A percentile compares a stretch with the other conserved stretches of the same genome.
Evolutionary conservation across 345 rosid species (phyloP).

Genomic region (Abelmoschus esculentus): DNA sequence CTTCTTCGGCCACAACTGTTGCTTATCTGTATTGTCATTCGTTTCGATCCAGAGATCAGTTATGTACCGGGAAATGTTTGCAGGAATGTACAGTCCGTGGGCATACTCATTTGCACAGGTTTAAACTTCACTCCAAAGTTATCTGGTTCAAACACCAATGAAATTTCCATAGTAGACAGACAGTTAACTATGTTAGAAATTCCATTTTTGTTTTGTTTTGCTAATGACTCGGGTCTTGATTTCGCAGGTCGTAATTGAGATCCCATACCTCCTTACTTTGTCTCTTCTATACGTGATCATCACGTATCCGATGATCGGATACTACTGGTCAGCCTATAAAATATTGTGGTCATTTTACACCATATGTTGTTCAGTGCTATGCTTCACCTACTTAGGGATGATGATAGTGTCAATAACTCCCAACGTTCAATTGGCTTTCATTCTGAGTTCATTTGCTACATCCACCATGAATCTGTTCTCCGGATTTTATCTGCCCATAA

Average conservation of each 20-base stretch:
- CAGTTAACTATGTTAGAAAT: background rate
- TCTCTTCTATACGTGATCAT: conserved; percentile 19
- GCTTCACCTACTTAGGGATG: conserved; percentile 29
- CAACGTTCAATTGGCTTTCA: conserved; percentile 23
- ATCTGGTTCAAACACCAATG: background rate
- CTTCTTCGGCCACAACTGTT: conserved; percentile 61
- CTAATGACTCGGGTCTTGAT: background rate
- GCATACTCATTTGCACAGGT: conserved; percentile 66
- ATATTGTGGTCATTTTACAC: conserved; percentile 25
- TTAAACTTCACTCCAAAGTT: background rate
- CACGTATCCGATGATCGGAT: conserved; percentile 27
- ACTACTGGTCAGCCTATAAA: conserved; percentile 25
- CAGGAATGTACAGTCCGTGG: conserved; percentile 72
- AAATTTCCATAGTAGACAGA: background rate
- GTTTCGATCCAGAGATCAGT: conserved; percentile 53
- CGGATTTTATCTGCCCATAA: conserved; percentile 24
- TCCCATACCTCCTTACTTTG: conserved; percentile 18
- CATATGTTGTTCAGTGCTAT: conserved; percentile 19
- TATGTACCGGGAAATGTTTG: conserved; percentile 69
- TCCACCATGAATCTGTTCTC: conserved; percentile 26
- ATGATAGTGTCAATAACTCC: conserved; percentile 29
- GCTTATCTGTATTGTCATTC: conserved; percentile 44
- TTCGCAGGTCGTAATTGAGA: conserved; percentile 16
- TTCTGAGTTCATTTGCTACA: conserved; percentile 24
- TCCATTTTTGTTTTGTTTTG: background rate